Conservation (phyloP, 164 flowering plant genomes). For the Malania oleifera region DNA sequence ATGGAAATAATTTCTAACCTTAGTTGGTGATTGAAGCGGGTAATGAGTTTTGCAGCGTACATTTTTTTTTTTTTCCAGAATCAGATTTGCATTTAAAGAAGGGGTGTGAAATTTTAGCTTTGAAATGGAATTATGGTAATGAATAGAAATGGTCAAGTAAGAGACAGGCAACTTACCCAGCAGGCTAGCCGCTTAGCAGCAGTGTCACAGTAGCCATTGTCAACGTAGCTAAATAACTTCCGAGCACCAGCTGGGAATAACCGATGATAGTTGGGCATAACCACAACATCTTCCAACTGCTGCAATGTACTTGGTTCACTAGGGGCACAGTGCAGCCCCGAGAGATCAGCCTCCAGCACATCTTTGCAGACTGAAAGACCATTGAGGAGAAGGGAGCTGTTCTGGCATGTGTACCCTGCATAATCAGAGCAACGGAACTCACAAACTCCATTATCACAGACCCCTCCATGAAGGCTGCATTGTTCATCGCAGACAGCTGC, state of each 20-base stretch:
- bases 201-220: slow-evolving; percentile 68
- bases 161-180: slow-evolving; percentile 61
- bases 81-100: no score
- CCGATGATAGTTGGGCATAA: slow-evolving; percentile 86
- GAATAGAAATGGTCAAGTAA: no score
- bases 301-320: slow-evolving; percentile 79
- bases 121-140: no score
- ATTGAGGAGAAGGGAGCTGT: slow-evolving; percentile 73
- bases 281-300: slow-evolving; percentile 95
- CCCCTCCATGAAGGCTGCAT: slow-evolving; percentile 98
- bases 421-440: slow-evolving; percentile 99
- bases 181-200: slow-evolving; percentile 96
- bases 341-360: slow-evolving; percentile 57
- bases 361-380: slow-evolving; percentile 77
- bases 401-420: slow-evolving; percentile 96
- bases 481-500: slow-evolving; percentile 96
- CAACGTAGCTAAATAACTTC: slow-evolving; percentile 60
- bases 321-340: slow-evolving; percentile 95
- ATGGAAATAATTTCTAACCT: no score
- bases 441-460: slow-evolving; percentile 92
- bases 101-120: no score
- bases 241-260: slow-evolving; percentile 78
- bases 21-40: no score
- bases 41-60: no score
- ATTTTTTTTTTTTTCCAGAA: no score